Evolutionary conservation across 495 filamentous ascomycete genomes (phyloP), one percentile per base, ranked within the genome.

Genomic region (Penicillium angulare): DNA sequence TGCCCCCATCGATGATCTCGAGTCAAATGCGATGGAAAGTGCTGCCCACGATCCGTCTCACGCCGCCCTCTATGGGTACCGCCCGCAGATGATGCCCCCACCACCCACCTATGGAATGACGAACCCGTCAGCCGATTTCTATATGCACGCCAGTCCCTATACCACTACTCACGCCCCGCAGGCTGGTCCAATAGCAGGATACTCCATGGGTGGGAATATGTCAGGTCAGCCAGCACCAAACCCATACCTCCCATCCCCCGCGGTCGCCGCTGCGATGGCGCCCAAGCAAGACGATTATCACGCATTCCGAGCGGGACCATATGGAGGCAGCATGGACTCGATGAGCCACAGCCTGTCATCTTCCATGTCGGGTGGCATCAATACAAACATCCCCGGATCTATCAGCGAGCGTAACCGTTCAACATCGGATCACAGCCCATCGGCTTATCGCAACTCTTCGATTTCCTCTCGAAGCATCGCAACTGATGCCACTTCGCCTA

Each of bases 1-100:
- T 12, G 77, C 80, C 7, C 84, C 83, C 3, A 74, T 89, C 35
- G 85, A 87, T 43, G 84, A 87, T 32, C 59, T 75, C 10, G 80
- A 79, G 18, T 68, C 71, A 32, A 69, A 64, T 32, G 68, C 68
- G 16, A 50, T 75, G 49, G 74, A 74, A 21, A 69, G 59, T 46
- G 32, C 67, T 44, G 29, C 67, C 12, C 67, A 68, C 33, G 69
- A 77, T 34, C 66, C 68, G 2, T 57, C 68, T 3, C 67, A 71
- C 49, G 58, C 66, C 38, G 58, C 68, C 1, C 41, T 72, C 9
- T 77, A 74, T 53, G 63, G 69, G 12, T 77, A 73, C 53, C 72
- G 72, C 35, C 61, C 69, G 0, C 67, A 65, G 41, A 56, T 72
- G 58, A 64, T 77, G 56, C 63, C 70, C 3, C 63, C 66, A 2